Percentiles rank a stretch among this genome's conserved stretches.
Conservation (phyloP, 345 rosid genomes). For the Acer negundo region DNA sequence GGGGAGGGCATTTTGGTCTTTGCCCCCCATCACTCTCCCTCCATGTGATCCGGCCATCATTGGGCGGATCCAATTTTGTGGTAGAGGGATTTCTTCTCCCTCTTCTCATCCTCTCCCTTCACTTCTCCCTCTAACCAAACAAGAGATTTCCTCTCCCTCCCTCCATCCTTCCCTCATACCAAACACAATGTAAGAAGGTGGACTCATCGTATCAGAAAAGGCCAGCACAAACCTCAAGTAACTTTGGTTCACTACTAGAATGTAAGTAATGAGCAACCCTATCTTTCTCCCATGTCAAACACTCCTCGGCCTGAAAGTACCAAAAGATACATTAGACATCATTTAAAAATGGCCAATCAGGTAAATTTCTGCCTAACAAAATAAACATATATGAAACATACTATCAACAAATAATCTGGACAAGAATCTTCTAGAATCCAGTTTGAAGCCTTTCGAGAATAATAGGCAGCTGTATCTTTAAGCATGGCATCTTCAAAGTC, state of each 20-base stretch:
- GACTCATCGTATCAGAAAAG: neutral
- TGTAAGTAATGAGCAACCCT: slow-evolving; percentile 58
- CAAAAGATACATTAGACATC: slow-evolving; percentile 12
- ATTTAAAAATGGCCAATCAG: neutral
- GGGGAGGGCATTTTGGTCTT: too few species aligned
- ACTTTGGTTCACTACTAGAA: slow-evolving; percentile 47
- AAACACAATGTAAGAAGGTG: too few species aligned
- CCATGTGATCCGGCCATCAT: too few species aligned
- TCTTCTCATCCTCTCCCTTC: too few species aligned
- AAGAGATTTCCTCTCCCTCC: too few species aligned
- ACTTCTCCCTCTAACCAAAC: too few species aligned
- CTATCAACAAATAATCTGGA: slow-evolving; percentile 63
- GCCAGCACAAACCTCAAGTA: slow-evolving; percentile 53
- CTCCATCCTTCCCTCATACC: too few species aligned
- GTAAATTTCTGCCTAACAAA: neutral
- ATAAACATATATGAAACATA: slow-evolving; percentile 15
- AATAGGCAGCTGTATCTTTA: slow-evolving; percentile 53
- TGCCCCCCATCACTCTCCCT: too few species aligned
- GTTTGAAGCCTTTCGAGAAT: slow-evolving; percentile 65
- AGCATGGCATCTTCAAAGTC: slow-evolving; percentile 65
- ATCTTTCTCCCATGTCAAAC: slow-evolving; percentile 60
- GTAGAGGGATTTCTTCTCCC: too few species aligned
- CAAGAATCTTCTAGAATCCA: slow-evolving; percentile 67
- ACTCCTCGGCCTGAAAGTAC: slow-evolving; percentile 51
- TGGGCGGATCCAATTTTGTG: too few species aligned